Percentiles rank a stretch among this genome's conserved stretches.
These are phyloP conservation scores for Cynanchum wilfordii DNA, from an alignment of 257 asterid genomes.

Conservation along the genomic window DNA sequence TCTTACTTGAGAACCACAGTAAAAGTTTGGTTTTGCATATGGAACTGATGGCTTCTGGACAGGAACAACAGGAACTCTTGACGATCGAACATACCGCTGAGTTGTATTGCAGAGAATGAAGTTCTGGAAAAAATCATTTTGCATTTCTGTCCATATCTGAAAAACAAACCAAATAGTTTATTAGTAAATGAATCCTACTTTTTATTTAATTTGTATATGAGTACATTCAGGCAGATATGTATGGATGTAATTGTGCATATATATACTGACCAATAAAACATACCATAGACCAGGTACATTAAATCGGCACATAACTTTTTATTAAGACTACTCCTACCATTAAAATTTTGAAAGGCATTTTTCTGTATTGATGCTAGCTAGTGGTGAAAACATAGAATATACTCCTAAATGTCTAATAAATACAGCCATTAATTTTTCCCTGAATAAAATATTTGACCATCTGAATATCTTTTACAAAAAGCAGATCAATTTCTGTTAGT, in stretches of 20 bases:
- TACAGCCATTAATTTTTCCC: background rate
- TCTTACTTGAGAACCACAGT: conserved; percentile 93
- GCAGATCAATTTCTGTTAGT: background rate
- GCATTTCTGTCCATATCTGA: conserved; percentile 98
- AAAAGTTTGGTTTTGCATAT: conserved; percentile 83
- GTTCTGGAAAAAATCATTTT: conserved; percentile 92
- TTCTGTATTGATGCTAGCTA: background rate
- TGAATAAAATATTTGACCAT: background rate
- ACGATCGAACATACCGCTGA: conserved; percentile 92
- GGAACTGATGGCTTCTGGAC: conserved; percentile 95
- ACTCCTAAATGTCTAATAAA: background rate
- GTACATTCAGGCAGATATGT: too few species aligned
- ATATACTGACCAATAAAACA: background rate
- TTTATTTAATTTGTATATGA: too few species aligned
- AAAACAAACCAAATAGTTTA: conserved; percentile 21
- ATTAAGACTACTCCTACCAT: background rate
- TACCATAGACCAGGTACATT: background rate
- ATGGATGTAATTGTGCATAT: background rate
- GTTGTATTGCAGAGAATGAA: conserved; percentile 95
- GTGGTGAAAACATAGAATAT: background rate
- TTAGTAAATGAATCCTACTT: conserved; percentile 15
- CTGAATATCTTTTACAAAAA: background rate
- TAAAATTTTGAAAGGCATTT: background rate
- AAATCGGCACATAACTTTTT: background rate
- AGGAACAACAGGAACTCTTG: conserved; percentile 65